Base-by-base conservation (phyloP, 441 rosid species). In the Manihot esculenta region DNA sequence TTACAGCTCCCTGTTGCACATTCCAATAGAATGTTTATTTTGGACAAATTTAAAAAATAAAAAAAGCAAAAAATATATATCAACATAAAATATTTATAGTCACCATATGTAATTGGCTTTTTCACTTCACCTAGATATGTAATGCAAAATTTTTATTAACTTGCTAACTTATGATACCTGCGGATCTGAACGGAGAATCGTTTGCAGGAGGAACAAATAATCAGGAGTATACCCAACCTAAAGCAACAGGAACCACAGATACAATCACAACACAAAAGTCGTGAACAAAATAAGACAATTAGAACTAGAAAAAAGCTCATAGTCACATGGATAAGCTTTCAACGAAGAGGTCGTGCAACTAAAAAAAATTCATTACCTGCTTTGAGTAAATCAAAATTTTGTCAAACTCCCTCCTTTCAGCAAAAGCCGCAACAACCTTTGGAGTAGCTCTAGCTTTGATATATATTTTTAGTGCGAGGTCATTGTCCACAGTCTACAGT, bases 221-320 rank as follows among this genome's bases (percentile, higher is more conserved):
- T 96, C 99, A 70, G 99, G 99, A 57, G 93, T 87, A 78, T 96
- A 96, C 72, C 99, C 99, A 83, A 96, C 99, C 99, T 96, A 76
- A 58, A 77, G 61, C 53, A 74, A 70, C 55, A 69, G 63, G 65
- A 69, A 77, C 20, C 62, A 64, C n/a, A 55, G 60, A 53, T 33
- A 48, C 10, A 27, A 47, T 56, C 41, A 56, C 6, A 24, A 20
- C 24, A 50, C 42, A 5, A 38, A 30, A 1, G 1, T 21, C 51
- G 1, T 14, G 44, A 10, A 35, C 26, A 12, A 49, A n/a, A 5
- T n/a, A 62, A 5, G 20, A 9, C 56, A 0, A 41, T 50, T 70
- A 41, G 12, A 62, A 61, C 33, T 5, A 41, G 45, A 23, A 56
- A 13, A 3, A 26, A 5, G 44, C 20, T 5, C 21, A 18, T 27